These are phyloP conservation scores for Cyberlindnera nakhonratchasimensis DNA, from an alignment of 805 yeast species.

Conservation along the genomic window DNA sequence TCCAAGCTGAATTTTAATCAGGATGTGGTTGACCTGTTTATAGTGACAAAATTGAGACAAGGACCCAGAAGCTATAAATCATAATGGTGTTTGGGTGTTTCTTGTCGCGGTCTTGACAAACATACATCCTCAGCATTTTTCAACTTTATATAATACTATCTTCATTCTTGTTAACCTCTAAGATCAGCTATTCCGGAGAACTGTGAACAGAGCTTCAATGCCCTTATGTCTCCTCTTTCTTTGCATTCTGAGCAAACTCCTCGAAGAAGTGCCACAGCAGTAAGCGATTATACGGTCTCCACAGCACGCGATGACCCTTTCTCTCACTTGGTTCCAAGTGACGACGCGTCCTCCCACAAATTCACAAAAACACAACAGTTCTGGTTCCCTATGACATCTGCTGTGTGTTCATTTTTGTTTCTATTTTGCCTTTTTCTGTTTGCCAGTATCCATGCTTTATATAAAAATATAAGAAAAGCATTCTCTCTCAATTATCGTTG, in stretches of 20 bases:
- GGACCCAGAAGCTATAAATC: too few relatives aligned
- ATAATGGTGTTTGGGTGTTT: not conserved
- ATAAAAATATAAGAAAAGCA: not conserved
- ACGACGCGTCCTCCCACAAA: not conserved
- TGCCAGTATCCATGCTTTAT: conserved; percentile 14
- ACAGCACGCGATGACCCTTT: conserved; percentile 1
- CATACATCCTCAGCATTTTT: too few relatives aligned
- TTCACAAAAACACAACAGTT: conserved; percentile 1
- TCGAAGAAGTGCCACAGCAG: conserved; percentile 1
- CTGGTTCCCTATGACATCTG: conserved; percentile 14
- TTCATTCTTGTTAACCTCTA: not conserved
- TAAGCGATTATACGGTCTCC: not conserved
- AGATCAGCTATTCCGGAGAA: too few relatives aligned
- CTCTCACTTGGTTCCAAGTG: conserved; percentile 15
- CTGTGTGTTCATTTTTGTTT: conserved; percentile 17
- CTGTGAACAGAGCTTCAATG: too few relatives aligned
- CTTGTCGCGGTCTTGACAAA: not conserved
- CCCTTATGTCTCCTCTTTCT: not conserved
- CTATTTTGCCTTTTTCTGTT: conserved; percentile 12
- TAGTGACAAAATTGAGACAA: too few relatives aligned
- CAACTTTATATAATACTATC: too few relatives aligned
- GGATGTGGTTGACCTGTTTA: too few relatives aligned
- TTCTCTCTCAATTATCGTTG: not conserved
- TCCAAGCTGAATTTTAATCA: too few relatives aligned
- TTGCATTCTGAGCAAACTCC: not conserved